Percentiles rank a stretch among this genome's conserved stretches.
Conservation (phyloP, 306 rosid genomes). For the Ziziphus jujuba region DNA sequence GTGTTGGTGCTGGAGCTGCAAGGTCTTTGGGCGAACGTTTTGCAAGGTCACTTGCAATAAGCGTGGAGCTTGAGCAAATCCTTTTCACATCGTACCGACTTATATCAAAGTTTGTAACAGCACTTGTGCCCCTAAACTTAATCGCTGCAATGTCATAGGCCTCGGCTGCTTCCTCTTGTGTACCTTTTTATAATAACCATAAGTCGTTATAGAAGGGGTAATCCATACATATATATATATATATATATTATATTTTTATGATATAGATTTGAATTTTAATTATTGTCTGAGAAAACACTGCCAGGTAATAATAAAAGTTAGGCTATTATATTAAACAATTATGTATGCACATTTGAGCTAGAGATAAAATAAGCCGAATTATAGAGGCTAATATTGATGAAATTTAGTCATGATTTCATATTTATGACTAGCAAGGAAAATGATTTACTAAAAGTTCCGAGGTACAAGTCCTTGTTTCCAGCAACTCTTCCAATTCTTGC, state of each 20-base stretch:
- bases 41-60: slow-evolving; percentile 80
- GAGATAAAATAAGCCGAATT: no score
- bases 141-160: slow-evolving; percentile 99
- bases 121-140: slow-evolving; percentile 93
- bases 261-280: no score
- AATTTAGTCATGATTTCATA: no score
- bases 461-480: slow-evolving; percentile 96
- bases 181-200: slow-evolving; percentile 43
- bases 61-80: slow-evolving; percentile 94
- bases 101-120: slow-evolving; percentile 94
- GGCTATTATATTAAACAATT: no score
- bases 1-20: neutral
- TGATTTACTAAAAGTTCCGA: slow-evolving; percentile 92
- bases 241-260: no score
- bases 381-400: no score
- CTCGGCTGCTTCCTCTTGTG: slow-evolving; percentile 99
- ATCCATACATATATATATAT: no score
- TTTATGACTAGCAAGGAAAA: no score
- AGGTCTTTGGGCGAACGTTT: slow-evolving; percentile 64
- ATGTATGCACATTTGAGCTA: no score
- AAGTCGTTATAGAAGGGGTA: no score
- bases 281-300: no score
- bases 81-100: slow-evolving; percentile 95
- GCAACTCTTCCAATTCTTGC: slow-evolving; percentile 98
- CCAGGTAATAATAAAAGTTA: no score